These are phyloP conservation scores for Camillea tinctor DNA, from an alignment of 2,329 filamentous ascomycete genomes.

Conservation along the genomic window DNA sequence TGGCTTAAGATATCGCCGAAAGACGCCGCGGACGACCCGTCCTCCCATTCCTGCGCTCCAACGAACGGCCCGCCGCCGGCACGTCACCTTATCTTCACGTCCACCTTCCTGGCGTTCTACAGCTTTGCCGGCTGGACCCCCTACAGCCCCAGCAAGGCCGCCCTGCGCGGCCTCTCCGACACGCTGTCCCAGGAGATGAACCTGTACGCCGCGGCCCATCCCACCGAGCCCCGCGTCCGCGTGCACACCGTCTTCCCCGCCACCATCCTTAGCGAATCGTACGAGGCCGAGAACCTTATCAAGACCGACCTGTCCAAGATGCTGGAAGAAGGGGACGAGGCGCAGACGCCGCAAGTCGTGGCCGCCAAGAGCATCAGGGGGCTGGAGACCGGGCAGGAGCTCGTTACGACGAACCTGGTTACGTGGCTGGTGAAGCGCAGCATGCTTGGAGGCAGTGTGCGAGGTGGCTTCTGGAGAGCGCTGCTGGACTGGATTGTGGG, in stretches of 20 bases:
- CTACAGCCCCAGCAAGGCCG: conserved; percentile 66
- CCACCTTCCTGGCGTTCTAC: conserved; percentile 60
- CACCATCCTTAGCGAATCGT: conserved; percentile 60
- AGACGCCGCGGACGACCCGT: background rate
- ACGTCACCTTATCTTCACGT: conserved; percentile 68
- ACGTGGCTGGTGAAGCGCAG: conserved; percentile 15
- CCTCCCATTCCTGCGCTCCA: background rate
- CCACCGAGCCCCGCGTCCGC: conserved; percentile 40
- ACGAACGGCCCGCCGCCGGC: background rate
- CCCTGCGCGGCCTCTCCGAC: conserved; percentile 64
- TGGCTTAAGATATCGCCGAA: conserved; percentile 25
- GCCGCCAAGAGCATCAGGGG: conserved; percentile 24
- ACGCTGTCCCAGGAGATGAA: conserved; percentile 59
- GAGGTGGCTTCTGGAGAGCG: conserved; percentile 14
- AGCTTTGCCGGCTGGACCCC: conserved; percentile 63
- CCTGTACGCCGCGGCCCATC: conserved; percentile 33
- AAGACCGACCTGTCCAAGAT: conserved; percentile 19
- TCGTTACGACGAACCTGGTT: conserved; percentile 25
- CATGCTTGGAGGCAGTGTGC: conserved; percentile 19
- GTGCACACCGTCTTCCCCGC: conserved; percentile 67
- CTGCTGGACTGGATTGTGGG: conserved; percentile 18
- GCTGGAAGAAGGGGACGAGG: conserved; percentile 16
- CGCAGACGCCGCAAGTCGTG: conserved; percentile 16
- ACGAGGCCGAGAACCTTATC: conserved; percentile 18
- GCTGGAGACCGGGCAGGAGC: conserved; percentile 28